phyloP scores from a whole-genome alignment of 805 yeast genomes.

The Monosporozyma solicola region DNA sequence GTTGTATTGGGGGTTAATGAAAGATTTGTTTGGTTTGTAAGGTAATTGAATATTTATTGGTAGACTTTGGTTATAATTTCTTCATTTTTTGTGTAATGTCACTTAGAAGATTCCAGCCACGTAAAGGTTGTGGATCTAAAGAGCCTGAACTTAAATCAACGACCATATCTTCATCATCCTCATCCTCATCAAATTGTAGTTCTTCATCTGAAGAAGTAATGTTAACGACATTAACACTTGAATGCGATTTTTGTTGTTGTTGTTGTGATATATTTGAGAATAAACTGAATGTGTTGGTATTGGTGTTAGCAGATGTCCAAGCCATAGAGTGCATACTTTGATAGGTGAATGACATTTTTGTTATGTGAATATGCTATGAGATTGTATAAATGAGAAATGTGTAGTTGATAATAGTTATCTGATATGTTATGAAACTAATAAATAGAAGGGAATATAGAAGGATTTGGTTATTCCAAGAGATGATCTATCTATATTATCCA shows the following conservation, averaged over 20 bases:
- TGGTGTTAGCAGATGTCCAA: background rate
- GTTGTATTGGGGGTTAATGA: background rate
- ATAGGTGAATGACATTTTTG: background rate
- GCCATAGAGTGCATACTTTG: background rate
- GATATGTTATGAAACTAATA: too few relatives aligned
- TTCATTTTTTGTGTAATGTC: constrained; percentile 21
- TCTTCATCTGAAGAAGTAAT: background rate
- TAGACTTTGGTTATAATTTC: constrained; percentile 10
- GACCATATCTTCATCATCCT: constrained; percentile 21
- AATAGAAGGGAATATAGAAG: too few relatives aligned
- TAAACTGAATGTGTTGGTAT: background rate
- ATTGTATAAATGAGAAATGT: background rate
- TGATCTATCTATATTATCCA: too few relatives aligned
- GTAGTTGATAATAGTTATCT: background rate
- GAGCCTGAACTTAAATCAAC: constrained; percentile 28
- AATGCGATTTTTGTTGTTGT: background rate
- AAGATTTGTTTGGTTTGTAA: background rate
- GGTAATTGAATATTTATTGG: background rate
- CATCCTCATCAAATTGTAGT: background rate
- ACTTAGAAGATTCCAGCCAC: constrained; percentile 18
- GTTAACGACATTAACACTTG: background rate
- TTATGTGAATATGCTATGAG: background rate
- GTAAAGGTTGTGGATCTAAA: constrained; percentile 19
- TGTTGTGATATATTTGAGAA: background rate
- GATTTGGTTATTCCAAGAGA: too few relatives aligned